These are phyloP conservation scores for Pestalotiopsis fici DNA, from an alignment of 2,329 filamentous ascomycete genomes.

Conservation along the genomic window DNA sequence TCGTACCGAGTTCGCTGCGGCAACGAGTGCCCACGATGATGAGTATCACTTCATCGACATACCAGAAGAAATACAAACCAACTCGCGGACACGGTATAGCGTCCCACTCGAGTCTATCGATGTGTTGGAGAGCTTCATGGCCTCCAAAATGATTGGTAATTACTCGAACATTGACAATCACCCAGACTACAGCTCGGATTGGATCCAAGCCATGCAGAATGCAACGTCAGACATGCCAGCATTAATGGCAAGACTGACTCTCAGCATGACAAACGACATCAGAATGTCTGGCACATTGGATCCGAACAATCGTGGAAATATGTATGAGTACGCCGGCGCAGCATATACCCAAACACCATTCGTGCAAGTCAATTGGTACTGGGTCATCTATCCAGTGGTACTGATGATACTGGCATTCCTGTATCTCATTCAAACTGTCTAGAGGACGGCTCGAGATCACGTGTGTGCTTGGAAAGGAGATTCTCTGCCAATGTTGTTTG, in stretches of 20 bases:
- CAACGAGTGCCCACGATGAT: constrained; percentile 23
- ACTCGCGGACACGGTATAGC: constrained; percentile 26
- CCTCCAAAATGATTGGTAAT: constrained; percentile 29
- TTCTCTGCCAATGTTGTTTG: constrained; percentile 40
- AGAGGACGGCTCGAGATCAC: constrained; percentile 32
- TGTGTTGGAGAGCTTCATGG: constrained; percentile 32
- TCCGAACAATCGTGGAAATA: constrained; percentile 1
- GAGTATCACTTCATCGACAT: constrained; percentile 34
- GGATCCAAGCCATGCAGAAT: constrained; percentile 37
- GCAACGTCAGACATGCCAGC: constrained; percentile 27
- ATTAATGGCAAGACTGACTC: constrained; percentile 34
- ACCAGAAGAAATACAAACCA: constrained; percentile 26
- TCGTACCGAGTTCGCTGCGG: constrained; percentile 24
- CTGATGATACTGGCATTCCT: constrained; percentile 34
- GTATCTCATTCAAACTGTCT: constrained; percentile 36
- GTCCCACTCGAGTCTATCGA: constrained; percentile 31
- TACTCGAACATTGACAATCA: constrained; percentile 26
- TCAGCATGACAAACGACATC: constrained; percentile 36
- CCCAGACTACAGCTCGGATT: constrained; percentile 36
- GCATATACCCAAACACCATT: constrained; percentile 28
- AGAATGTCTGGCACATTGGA: constrained; percentile 29
- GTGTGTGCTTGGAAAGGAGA: constrained; percentile 39
- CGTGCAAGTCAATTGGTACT: constrained; percentile 35
- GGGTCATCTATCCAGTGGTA: constrained; percentile 35
- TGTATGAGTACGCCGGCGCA: constrained; percentile 29